Evolutionary conservation across 805 yeast species (phyloP).

Genomic region (Clavispora santaluciae): DNA sequence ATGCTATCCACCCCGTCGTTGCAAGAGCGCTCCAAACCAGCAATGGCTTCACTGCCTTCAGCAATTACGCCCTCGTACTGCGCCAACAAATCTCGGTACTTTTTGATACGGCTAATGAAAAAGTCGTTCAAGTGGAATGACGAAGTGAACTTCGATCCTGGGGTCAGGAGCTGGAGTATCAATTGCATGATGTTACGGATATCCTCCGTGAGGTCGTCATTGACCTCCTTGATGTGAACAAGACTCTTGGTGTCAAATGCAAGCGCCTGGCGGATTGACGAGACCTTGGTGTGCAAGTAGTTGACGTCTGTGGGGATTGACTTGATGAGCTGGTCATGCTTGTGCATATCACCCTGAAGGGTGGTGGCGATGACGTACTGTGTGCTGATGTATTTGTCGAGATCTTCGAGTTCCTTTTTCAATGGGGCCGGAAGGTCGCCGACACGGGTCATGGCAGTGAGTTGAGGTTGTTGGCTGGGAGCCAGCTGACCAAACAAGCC

Average conservation of each 20-base stretch:
- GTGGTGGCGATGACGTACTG: slow-evolving; percentile 72
- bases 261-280: slow-evolving; percentile 62
- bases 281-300: slow-evolving; percentile 55
- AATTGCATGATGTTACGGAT: slow-evolving; percentile 51
- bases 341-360: slow-evolving; percentile 54
- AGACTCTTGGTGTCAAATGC: slow-evolving; percentile 41
- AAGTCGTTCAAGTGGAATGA: slow-evolving; percentile 51
- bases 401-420: slow-evolving; percentile 62
- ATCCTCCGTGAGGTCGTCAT: slow-evolving; percentile 42
- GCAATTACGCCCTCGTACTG: slow-evolving; percentile 61
- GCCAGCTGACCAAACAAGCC: slow-evolving; percentile 23
- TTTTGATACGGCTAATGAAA: slow-evolving; percentile 48
- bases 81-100: slow-evolving; percentile 42
- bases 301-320: slow-evolving; percentile 72
- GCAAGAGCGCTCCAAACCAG: slow-evolving; percentile 37
- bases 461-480: slow-evolving; percentile 41
- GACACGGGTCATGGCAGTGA: slow-evolving; percentile 72
- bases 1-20: slow-evolving; percentile 38
- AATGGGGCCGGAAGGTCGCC: slow-evolving; percentile 69
- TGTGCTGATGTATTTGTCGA: slow-evolving; percentile 66
- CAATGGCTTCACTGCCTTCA: slow-evolving; percentile 52
- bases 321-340: slow-evolving; percentile 58
- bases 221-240: slow-evolving; percentile 27
- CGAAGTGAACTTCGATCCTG: slow-evolving; percentile 55
- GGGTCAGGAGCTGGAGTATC: slow-evolving; percentile 46